Percentiles rank a stretch among this genome's conserved stretches.
These are phyloP conservation scores for Podospora comata DNA, from an alignment of 495 filamentous ascomycete genomes.

Conservation along the genomic window DNA sequence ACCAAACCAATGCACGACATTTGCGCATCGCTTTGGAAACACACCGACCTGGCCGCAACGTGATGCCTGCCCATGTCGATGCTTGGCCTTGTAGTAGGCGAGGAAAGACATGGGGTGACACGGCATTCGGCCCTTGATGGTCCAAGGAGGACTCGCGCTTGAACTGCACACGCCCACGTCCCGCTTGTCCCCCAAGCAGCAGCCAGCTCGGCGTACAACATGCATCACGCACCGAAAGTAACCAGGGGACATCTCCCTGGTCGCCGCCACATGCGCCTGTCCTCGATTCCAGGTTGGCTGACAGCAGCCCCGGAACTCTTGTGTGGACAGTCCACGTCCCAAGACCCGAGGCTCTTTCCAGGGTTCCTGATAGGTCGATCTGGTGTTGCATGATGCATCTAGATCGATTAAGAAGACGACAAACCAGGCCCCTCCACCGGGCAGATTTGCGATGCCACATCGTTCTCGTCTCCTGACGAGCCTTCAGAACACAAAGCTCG, in stretches of 20 bases:
- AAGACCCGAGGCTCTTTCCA: background rate
- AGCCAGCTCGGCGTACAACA: background rate
- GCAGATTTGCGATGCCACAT: background rate
- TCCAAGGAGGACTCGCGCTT: background rate
- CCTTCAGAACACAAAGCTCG: background rate
- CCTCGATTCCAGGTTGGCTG: no score
- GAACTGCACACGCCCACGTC: background rate
- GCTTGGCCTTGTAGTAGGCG: conserved; percentile 11
- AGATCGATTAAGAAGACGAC: background rate
- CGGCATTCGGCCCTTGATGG: background rate
- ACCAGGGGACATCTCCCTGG: background rate
- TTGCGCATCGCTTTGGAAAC: conserved; percentile 20
- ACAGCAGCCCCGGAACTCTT: background rate
- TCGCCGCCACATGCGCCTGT: no score
- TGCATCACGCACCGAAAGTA: background rate
- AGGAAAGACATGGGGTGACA: conserved; percentile 11
- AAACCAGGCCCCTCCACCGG: background rate
- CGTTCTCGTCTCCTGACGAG: background rate
- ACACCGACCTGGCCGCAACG: conserved; percentile 10
- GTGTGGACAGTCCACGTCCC: background rate
- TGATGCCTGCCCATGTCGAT: background rate
- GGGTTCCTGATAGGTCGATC: background rate
- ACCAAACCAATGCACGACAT: conserved; percentile 28
- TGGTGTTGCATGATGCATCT: conserved; percentile 7
- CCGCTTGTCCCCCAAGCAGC: background rate